Base-by-base conservation (phyloP, 2,329 filamentous ascomycete species). In the Penicillium polonicum region DNA sequence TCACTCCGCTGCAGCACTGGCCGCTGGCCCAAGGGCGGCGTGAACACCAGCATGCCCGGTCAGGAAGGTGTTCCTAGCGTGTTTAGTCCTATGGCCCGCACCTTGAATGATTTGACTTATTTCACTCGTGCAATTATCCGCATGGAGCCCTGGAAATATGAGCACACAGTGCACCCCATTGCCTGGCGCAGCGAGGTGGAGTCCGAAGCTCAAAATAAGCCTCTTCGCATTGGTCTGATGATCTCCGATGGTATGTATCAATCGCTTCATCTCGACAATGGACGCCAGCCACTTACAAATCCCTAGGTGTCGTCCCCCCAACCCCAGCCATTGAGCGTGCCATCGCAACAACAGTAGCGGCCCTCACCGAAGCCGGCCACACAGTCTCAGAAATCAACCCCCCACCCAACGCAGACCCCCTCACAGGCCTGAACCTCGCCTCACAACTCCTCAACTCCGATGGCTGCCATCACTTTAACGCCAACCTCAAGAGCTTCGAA, bases 21-120 rank as follows among this genome's bases (percentile, higher is more conserved):
- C 2, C 83, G 92, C 48, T 97, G 92, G 91, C 91, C 91, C 1
- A 96, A 95, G 74, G 82, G 85, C 42, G 91, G 91, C 10, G 87
- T 91, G 71, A 85, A 84, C 60, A 96, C 92, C 0, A 92, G 89
- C 67, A 96, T 96, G 91, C 86, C 90, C 0, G 93, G 93, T 0
- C 92, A 97, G 72, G 93, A 97, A 71, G 92, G 92, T 0, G 86
- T 97, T 33, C 87, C 91, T 0, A 90, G 88, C 62, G 91, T 96
- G 21, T 96, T 92, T 76, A 93, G 90, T 57, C 92, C 92, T 5
- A 97, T 97, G 93, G 85, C 92, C 3, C 84, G 92, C 52, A 96
- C 92, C 0, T 76, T 96, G 58, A 84, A 87, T 61, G 92, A 97
- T 70, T 78, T 97, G 60, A 83, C 83, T 1, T 96, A 96, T 76